Evolutionary conservation across 2,329 filamentous ascomycete genomes (phyloP), one percentile per base, ranked within the genome.

Genomic region (Aureobasidium sp.): DNA sequence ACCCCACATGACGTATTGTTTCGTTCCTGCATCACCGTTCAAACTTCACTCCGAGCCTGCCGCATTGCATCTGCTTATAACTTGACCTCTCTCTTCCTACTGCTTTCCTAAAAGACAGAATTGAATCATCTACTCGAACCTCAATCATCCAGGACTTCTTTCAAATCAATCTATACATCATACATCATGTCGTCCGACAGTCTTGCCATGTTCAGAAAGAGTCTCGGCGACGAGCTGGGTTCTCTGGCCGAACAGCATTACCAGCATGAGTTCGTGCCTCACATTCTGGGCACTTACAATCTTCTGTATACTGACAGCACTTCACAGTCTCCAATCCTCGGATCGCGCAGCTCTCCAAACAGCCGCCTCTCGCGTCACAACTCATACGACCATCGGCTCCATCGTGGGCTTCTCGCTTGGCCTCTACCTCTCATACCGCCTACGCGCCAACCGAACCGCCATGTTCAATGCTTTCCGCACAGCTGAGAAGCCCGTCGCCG

Each of bases 381-480:
- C 74, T 1, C 80, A 84, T 67, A 79, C 85, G 1, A 76, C 78
- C 4, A 67, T 87, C 62, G 86, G 86, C 37, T 85, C 85, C 1
- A 69, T 83, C 6, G 64, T 85, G 2, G 86, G 86, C 3, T 70
- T 89, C 2, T 81, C 81, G 0, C 74, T 89, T 0, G 85, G 85
- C 3, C 65, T 84, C 27, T 81, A 79, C 61, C 73, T 84, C 16
- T 85, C 85, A 3, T 79, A 80, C 65, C 77, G 84, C 10, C 70
- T 88, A 11, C 78, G 86, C 42, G 73, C 73, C 42, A 78, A 81
- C 63, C 80, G 86, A 49, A 72, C 76, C 36, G 76, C 79, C n/a
- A 80, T 86, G 71, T 88, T 87, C 75, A 78, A 79, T 47, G 81
- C 83, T 7, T 84, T 89, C 73, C 78, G 80, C 25, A 79, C 84